A percentile compares a stretch with the other conserved stretches of the same genome.
These are phyloP conservation scores for Suhomyces yuchorum DNA, from an alignment of 1,139 yeast species.

Conservation along the genomic window DNA sequence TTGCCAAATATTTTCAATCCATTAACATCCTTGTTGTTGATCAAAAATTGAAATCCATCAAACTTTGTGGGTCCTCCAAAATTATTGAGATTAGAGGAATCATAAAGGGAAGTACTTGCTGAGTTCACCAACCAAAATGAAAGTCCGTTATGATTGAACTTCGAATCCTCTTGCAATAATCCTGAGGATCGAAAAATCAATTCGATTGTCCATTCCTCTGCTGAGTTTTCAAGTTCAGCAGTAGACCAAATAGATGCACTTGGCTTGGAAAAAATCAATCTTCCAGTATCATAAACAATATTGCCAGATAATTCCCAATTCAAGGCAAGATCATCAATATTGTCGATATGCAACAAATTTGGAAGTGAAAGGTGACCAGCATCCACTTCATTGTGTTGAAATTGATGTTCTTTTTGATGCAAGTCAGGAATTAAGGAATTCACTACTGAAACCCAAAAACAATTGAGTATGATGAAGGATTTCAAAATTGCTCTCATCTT, in stretches of 20 bases:
- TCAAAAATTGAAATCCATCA: conserved; percentile 62
- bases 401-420: background rate
- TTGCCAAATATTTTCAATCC: conserved; percentile 59
- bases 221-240: conserved; percentile 30
- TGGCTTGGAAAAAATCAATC: conserved; percentile 39
- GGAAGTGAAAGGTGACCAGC: conserved; percentile 38
- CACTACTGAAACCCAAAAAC: background rate
- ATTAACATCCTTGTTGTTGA: conserved; percentile 51
- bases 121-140: conserved; percentile 51
- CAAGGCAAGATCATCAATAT: conserved; percentile 25
- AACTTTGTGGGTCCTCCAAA: conserved; percentile 55
- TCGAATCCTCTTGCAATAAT: conserved; percentile 25
- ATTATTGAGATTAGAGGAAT: conserved; percentile 24
- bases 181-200: conserved; percentile 63
- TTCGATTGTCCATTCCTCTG: conserved; percentile 60
- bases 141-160: conserved; percentile 47
- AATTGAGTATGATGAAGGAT: background rate
- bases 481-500: background rate
- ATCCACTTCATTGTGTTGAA: conserved; percentile 9
- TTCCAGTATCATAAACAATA: conserved; percentile 39
- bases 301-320: conserved; percentile 36
- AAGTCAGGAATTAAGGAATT: background rate
- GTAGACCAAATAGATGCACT: conserved; percentile 51
- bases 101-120: conserved; percentile 24
- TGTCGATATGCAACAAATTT: conserved; percentile 28